These are phyloP conservation scores for Herpetomonas samuelpessoai DNA, from an alignment of 208 protist species.

Conservation along the genomic window DNA sequence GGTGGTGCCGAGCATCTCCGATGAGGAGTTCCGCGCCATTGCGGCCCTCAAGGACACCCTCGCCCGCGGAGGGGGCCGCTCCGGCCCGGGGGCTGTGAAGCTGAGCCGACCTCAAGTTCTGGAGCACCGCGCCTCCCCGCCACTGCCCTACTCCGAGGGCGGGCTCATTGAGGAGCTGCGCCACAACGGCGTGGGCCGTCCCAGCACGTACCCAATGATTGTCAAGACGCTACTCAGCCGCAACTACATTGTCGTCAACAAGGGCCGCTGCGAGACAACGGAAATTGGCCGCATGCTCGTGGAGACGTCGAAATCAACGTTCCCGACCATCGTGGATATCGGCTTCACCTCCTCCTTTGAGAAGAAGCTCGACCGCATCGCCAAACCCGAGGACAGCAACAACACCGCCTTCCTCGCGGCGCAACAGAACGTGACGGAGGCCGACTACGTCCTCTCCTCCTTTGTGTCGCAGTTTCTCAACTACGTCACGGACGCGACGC, in stretches of 20 bases:
- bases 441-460: constrained; percentile 82
- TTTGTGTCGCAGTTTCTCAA: constrained; percentile 84
- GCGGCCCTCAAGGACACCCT: constrained; percentile 30
- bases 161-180: constrained; percentile 87
- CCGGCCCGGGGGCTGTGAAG: constrained; percentile 12
- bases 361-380: constrained; percentile 85
- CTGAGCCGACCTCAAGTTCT: constrained; percentile 39
- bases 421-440: constrained; percentile 42
- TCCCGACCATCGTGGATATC: constrained; percentile 90
- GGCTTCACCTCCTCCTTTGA: constrained; percentile 87
- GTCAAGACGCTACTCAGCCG: constrained; percentile 84
- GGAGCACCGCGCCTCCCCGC: constrained; percentile 57
- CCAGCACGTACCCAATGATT: constrained; percentile 91
- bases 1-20: constrained; percentile 63
- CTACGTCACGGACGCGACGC: constrained; percentile 84
- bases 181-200: constrained; percentile 82
- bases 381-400: constrained; percentile 48
- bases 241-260: constrained; percentile 82
- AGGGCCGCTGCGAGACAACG: constrained; percentile 82
- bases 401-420: constrained; percentile 14
- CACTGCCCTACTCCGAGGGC: constrained; percentile 79
- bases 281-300: constrained; percentile 72
- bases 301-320: constrained; percentile 61
- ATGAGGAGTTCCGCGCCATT: constrained; percentile 79
- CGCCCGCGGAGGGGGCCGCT: constrained; percentile 1